Base-by-base conservation (phyloP, 768 basidiomycete genomes). In the Leccinellum rugosiceps region DNA sequence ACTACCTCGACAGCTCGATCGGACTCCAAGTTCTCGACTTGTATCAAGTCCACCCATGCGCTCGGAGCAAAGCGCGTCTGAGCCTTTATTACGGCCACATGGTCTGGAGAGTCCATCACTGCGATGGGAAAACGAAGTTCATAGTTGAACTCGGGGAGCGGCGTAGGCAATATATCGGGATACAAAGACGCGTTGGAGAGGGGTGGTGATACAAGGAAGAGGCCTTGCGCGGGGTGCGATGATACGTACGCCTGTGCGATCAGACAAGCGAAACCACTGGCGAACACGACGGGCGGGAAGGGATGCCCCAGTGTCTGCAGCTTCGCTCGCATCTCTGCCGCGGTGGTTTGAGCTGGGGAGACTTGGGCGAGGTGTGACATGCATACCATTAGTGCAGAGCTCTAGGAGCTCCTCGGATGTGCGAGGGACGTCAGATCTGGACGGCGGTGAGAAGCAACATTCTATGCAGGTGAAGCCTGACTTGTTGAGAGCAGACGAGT, bases 191-290 rank as follows among this genome's bases (percentile, higher is more conserved):
- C 62, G 53, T 82, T 78, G 43, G 77, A 74, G 10, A 74, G 49
- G 1, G 83, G 83, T 17, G 83, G 84, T 23, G 81, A 80, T 31
- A 86, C 77, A n/a, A 89, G 75, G 56, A 86, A 76, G 50, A 90
- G 74, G 0, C 80, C 87, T 5, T 78, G 75, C 6, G 83, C 83
- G 2, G 87, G 85, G 62, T 87, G 72, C 21, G 85, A 86, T 2
- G 84, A 87, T 58, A 90, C 80, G 67, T 86, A 90, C 21, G 81
- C 76, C 67, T 90, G 84, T 8, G 84, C 80, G 53, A 90, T 77
- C 34, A 88, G 73, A 54, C 83, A 77, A 10, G 77, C 75, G 4
- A 74, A 61, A 6, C 76, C 75, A 25, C 77, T 77, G 2, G 84
- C 79, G 58, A 85, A 72, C 35, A 87, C 73, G 30, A 86, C 77